phyloP scores from a whole-genome alignment of 352 stramenopile genomes.

The Saprolegnia diclina region DNA sequence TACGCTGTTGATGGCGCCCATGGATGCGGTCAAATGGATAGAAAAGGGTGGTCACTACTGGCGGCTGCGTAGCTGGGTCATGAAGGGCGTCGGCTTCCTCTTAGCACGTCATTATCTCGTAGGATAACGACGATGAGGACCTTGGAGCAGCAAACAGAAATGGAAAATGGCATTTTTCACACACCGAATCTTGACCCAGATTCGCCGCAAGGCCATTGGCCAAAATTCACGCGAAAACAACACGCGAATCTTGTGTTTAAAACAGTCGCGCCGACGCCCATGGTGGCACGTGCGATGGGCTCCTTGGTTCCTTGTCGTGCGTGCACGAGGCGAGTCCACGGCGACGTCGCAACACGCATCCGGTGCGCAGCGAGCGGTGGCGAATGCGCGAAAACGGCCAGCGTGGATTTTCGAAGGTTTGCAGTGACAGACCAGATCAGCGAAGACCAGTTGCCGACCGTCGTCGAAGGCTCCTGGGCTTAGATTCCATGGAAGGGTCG shows the following conservation, averaged over 20 bases:
- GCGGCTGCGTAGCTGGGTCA: too few relatives aligned
- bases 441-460: too few relatives aligned
- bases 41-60: not conserved
- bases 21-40: slow-evolving; percentile 27
- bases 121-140: not conserved
- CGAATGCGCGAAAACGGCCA: too few relatives aligned
- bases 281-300: too few relatives aligned
- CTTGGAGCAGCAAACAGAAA: slow-evolving; percentile 6
- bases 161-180: slow-evolving; percentile 3
- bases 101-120: slow-evolving; percentile 17
- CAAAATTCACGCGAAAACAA: not conserved
- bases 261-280: not conserved
- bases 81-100: not conserved
- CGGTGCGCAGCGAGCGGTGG: too few relatives aligned
- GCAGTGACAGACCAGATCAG: too few relatives aligned
- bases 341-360: too few relatives aligned
- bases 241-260: not conserved
- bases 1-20: slow-evolving; percentile 75
- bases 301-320: too few relatives aligned
- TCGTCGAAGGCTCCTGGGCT: too few relatives aligned
- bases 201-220: not conserved
- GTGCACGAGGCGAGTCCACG: too few relatives aligned
- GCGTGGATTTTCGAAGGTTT: too few relatives aligned
- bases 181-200: not conserved
- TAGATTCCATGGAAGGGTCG: too few relatives aligned